Evolutionary conservation across 768 basidiomycete genomes (phyloP), one percentile per base, ranked within the genome.

Genomic region (Boletus pseudo-olivaceus): DNA sequence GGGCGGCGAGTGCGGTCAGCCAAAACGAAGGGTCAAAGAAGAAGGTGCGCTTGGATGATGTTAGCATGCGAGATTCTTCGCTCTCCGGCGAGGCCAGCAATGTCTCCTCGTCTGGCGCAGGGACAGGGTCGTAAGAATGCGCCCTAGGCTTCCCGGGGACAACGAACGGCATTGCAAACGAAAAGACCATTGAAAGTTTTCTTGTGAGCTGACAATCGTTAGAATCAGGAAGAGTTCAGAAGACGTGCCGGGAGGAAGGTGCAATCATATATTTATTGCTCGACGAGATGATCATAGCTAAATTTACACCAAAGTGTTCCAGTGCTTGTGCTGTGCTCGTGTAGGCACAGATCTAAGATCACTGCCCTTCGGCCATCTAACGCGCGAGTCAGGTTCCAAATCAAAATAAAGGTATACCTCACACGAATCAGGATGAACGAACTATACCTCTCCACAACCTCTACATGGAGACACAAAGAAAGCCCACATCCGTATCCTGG

Each of bases 41-140:
- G 34, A 59, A 27, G 11, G n/a, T 30, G 30, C 8, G 40, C 19
- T 38, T 52, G 43, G 33, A 40, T 12, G 43, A 23, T 27, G 32
- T 10, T 35, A 15, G 20, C 12, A 3, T 11, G 15, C 2, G 51
- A 4, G 27, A n/a, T 20, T 43, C 49, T 26, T 49, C 37, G 45
- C 20, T 41, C 7, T 41, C 47, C 0, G 49, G 50, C 15, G 54
- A 46, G n/a, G 34, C 26, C 2, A 55, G 17, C 3, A 58, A 34
- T 12, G 45, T 56, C 40, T 65, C 64, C 15, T 66, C 64, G 23
- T 65, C 64, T 14, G 46, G 32, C 7, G 47, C 45, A 12, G 62
- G 56, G 17, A 61, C 50, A 26, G 45, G 53, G 9, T 52, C 30
- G 29, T 66, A 65, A 34, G 61, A 44, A 33, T 56, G 53, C 8